A percentile compares a stretch with the other conserved stretches of the same genome.
phyloP scores from a whole-genome alignment of 1,284 basidiomycete species.

The Pseudozyma tsukubaensis region DNA sequence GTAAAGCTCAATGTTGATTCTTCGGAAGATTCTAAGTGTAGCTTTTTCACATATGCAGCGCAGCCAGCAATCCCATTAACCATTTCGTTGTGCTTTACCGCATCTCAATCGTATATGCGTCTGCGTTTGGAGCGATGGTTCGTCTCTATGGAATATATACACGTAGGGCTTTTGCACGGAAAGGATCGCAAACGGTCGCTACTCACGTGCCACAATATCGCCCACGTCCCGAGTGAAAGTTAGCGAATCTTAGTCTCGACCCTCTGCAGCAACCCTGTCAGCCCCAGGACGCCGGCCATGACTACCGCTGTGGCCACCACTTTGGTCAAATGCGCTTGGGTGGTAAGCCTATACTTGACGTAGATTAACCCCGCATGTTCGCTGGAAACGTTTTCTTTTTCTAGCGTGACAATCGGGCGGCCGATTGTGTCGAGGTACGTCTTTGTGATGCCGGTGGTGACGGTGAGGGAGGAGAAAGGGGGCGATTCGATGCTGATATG shows the following conservation, averaged over 20 bases:
- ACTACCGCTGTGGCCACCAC: constrained; percentile 36
- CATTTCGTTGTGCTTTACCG: no score
- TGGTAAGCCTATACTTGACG: constrained; percentile 53
- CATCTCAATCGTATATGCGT: no score
- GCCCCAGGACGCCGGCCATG: constrained; percentile 22
- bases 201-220: background rate
- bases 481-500: constrained; percentile 75
- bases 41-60: no score
- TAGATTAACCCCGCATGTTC: constrained; percentile 39
- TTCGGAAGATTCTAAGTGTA: no score
- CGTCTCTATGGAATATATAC: no score
- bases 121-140: no score
- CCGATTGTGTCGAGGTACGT: constrained; percentile 95
- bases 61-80: no score
- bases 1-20: no score
- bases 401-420: constrained; percentile 80
- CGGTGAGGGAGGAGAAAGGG: constrained; percentile 81
- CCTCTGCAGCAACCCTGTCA: constrained; percentile 34
- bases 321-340: constrained; percentile 47
- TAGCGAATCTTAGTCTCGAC: constrained; percentile 45
- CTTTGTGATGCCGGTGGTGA: constrained; percentile 76
- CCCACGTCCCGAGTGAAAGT: background rate
- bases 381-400: constrained; percentile 72
- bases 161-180: no score
- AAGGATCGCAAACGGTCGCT: background rate